Percentiles rank a stretch among this genome's conserved stretches.
Evolutionary conservation across 108 stramenopile genomes (phyloP).

Genomic region (Nannochloropsis salina): DNA sequence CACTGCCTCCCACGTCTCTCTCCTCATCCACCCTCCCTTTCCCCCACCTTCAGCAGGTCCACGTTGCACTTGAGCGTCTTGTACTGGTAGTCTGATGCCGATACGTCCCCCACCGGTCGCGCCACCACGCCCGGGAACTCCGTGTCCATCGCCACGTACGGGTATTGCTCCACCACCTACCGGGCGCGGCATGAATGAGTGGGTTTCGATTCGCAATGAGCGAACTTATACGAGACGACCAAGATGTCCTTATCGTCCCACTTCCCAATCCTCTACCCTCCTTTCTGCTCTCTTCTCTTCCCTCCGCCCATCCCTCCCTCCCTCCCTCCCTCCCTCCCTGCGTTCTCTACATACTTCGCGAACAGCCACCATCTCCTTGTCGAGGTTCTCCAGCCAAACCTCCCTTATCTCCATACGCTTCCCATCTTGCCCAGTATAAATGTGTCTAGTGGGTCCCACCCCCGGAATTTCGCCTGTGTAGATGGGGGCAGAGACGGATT

Average conservation of each 20-base stretch:
- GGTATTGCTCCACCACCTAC: conserved; percentile 76
- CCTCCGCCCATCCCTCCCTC: neutral
- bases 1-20: too few relatives aligned
- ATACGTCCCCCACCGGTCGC: conserved; percentile 84
- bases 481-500: neutral
- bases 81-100: conserved; percentile 89
- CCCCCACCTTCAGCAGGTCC: conserved; percentile 70
- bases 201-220: too few relatives aligned
- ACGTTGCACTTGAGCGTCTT: conserved; percentile 95
- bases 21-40: neutral
- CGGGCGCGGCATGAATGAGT: too few relatives aligned
- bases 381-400: conserved; percentile 60
- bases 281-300: neutral
- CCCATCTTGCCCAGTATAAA: conserved; percentile 20
- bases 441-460: neutral
- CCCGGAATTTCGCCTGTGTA: neutral
- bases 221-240: too few relatives aligned
- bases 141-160: conserved; percentile 98
- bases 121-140: conserved; percentile 99
- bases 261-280: too few relatives aligned
- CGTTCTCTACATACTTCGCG: conserved; percentile 52
- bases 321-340: neutral
- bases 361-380: conserved; percentile 76
- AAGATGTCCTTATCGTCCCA: too few relatives aligned
- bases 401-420: conserved; percentile 57